These are phyloP conservation scores for Rhodotorula glutinis DNA, from an alignment of 1,284 basidiomycete species.

Conservation along the genomic window DNA sequence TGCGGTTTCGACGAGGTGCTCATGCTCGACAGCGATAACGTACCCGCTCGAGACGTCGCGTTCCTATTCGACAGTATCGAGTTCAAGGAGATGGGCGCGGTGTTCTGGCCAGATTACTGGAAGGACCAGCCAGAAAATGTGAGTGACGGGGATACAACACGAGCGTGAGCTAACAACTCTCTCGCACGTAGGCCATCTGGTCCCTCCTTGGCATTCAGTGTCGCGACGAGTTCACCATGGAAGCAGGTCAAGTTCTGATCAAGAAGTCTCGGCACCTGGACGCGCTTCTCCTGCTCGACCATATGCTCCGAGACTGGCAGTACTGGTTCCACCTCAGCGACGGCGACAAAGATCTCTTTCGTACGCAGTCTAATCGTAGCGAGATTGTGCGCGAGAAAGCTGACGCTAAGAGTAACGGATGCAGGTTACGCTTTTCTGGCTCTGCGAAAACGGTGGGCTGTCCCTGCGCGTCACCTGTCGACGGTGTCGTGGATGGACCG, in stretches of 20 bases:
- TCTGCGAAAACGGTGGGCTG: conserved; percentile 55
- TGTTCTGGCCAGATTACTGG: conserved; percentile 45
- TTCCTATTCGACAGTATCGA: conserved; percentile 51
- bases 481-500: conserved; percentile 47
- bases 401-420: too few species aligned
- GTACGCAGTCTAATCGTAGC: conserved; percentile 21
- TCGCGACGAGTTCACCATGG: conserved; percentile 54
- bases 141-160: too few species aligned
- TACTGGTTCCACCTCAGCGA: conserved; percentile 54
- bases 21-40: conserved; percentile 52
- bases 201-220: conserved; percentile 54
- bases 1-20: conserved; percentile 52
- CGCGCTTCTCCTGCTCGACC: conserved; percentile 49
- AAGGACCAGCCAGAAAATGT: conserved; percentile 48
- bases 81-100: conserved; percentile 49
- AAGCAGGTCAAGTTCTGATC: conserved; percentile 54
- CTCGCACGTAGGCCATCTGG: conserved; percentile 50
- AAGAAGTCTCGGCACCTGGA: conserved; percentile 54
- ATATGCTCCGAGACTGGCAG: conserved; percentile 51
- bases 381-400: background rate
- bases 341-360: conserved; percentile 56
- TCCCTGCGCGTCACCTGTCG: conserved; percentile 53
- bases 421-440: conserved; percentile 49
- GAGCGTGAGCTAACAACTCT: background rate
- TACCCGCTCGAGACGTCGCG: conserved; percentile 47